Evolutionary conservation across 345 rosid genomes (phyloP).

Genomic region (Arabidopsis suecica): DNA sequence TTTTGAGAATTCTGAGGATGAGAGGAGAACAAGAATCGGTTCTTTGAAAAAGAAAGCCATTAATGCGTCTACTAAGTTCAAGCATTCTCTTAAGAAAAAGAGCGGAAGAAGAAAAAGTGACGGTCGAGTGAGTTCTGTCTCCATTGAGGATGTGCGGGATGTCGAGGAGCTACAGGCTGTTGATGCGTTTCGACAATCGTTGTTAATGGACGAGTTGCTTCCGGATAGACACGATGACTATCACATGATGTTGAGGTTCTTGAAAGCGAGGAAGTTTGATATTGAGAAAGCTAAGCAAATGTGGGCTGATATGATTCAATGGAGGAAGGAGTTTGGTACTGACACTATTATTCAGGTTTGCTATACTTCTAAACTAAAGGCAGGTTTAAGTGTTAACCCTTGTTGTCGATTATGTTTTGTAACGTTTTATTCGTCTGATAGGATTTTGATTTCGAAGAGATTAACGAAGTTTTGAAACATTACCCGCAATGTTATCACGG

Average conservation of each 20-base stretch:
- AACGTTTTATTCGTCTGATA: conserved; percentile 39
- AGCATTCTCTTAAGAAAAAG: conserved; percentile 91
- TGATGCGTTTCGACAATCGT: conserved; percentile 81
- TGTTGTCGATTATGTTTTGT: neutral
- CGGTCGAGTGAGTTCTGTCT: conserved; percentile 92
- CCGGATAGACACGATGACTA: conserved; percentile 80
- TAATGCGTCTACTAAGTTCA: conserved; percentile 85
- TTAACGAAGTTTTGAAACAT: conserved; percentile 72
- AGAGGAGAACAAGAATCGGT: conserved; percentile 92
- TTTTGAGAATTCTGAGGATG: conserved; percentile 98
- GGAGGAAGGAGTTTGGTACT: conserved; percentile 92
- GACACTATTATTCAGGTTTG: conserved; percentile 82
- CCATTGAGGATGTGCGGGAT: conserved; percentile 95
- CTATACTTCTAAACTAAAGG: neutral
- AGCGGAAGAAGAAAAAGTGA: conserved; percentile 79
- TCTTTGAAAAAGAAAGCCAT: conserved; percentile 91
- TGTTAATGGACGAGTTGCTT: conserved; percentile 83
- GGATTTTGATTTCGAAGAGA: conserved; percentile 93
- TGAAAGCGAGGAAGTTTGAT: conserved; percentile 95
- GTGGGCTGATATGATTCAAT: conserved; percentile 98
- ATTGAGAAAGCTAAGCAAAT: conserved; percentile 88
- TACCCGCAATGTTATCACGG: conserved; percentile 97
- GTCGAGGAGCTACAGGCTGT: conserved; percentile 83
- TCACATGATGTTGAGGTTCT: conserved; percentile 94
- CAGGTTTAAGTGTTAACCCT: conserved; percentile 15